These are phyloP conservation scores for Diplocarpon rosae DNA, from an alignment of 2,329 filamentous ascomycete genomes.

Conservation along the genomic window DNA sequence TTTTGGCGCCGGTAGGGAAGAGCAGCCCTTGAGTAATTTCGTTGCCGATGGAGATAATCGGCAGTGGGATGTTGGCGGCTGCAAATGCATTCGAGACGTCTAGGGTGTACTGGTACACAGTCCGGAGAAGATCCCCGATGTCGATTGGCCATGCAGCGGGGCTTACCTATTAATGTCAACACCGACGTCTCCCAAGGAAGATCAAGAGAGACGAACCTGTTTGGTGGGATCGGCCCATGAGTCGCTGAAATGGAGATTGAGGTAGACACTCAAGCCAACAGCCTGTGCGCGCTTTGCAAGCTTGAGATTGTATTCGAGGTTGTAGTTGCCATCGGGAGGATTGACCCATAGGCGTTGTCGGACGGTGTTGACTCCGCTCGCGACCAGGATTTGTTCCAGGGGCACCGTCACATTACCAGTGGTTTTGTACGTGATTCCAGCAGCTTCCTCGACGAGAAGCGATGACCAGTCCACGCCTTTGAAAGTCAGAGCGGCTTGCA, in stretches of 20 bases:
- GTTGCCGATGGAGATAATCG: constrained; percentile 61
- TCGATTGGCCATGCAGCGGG: too few species aligned
- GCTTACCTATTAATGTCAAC: too few species aligned
- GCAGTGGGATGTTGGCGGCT: constrained; percentile 37
- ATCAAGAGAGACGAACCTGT: too few species aligned
- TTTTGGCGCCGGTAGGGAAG: constrained; percentile 50
- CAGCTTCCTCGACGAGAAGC: constrained; percentile 48
- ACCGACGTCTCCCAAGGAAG: too few species aligned
- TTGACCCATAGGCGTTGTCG: constrained; percentile 65
- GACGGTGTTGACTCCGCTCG: constrained; percentile 57
- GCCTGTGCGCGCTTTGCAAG: constrained; percentile 55
- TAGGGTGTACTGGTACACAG: constrained; percentile 57
- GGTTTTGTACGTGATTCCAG: constrained; percentile 50
- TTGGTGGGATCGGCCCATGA: too few species aligned
- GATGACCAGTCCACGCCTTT: constrained; percentile 60
- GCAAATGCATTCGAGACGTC: constrained; percentile 51
- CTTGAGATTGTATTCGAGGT: constrained; percentile 58
- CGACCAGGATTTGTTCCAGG: constrained; percentile 48
- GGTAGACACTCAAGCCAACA: constrained; percentile 44
- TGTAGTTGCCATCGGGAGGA: constrained; percentile 51
- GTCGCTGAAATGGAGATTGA: too few species aligned
- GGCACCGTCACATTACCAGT: constrained; percentile 39
- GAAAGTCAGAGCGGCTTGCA: constrained; percentile 39
- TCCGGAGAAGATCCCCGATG: too few species aligned
- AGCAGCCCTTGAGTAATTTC: constrained; percentile 59